Conservation (phyloP, 768 basidiomycete species). For the Tulasnella sp. region DNA sequence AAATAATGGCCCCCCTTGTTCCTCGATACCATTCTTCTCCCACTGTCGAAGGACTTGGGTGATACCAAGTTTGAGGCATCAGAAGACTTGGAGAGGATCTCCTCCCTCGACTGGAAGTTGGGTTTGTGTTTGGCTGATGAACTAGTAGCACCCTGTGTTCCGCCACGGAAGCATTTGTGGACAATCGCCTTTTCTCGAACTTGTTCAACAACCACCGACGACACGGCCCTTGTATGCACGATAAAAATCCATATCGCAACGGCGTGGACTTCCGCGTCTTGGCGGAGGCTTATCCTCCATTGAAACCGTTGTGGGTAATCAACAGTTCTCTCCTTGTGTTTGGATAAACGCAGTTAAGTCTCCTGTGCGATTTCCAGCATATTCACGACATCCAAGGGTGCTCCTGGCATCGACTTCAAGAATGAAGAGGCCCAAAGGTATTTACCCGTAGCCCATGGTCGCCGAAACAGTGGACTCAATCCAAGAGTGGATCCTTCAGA, state of each 20-base stretch:
- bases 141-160: not conserved
- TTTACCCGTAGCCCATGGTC: not conserved
- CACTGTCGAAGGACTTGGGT: too few species aligned
- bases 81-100: too few species aligned
- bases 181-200: not conserved
- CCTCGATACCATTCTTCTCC: too few species aligned
- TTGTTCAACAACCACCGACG: not conserved
- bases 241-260: conserved; percentile 11
- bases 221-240: not conserved
- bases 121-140: too few species aligned
- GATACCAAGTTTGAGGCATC: too few species aligned
- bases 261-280: conserved; percentile 48
- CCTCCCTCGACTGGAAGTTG: too few species aligned
- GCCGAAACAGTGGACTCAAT: not conserved
- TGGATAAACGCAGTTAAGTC: not conserved
- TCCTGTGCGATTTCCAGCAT: conserved; percentile 25
- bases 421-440: conserved; percentile 64
- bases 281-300: conserved; percentile 47
- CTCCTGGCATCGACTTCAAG: conserved; percentile 62
- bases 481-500: conserved; percentile 35
- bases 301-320: conserved; percentile 45
- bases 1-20: too few species aligned
- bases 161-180: not conserved
- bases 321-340: conserved; percentile 19
- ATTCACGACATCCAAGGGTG: conserved; percentile 25